phyloP scores from a whole-genome alignment of 2,329 filamentous ascomycete genomes.

The Dryadomyces quercus-mongolicae region DNA sequence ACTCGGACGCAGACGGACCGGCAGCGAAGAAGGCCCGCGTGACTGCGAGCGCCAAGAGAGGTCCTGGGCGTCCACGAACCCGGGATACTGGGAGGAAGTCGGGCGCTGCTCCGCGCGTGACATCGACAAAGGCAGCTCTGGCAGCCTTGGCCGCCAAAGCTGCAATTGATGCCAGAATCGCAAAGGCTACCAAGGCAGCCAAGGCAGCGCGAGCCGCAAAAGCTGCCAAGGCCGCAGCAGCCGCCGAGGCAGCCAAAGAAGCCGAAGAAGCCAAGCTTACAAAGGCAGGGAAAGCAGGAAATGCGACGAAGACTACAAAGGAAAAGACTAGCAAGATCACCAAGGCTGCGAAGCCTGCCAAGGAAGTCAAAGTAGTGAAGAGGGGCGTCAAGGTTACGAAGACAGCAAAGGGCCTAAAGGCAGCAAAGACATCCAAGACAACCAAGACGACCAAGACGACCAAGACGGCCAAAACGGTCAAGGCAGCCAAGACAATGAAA shows the following conservation, averaged over 20 bases:
- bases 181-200: conserved; percentile 17
- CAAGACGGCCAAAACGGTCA: background rate
- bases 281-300: background rate
- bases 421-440: conserved; percentile 1
- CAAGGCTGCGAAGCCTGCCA: conserved; percentile 10
- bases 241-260: background rate
- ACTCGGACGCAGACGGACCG: background rate
- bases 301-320: conserved; percentile 27
- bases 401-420: conserved; percentile 4
- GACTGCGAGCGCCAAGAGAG: background rate
- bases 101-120: background rate
- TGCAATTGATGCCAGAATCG: conserved; percentile 34
- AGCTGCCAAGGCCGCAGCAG: conserved; percentile 16
- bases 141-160: conserved; percentile 12
- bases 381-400: conserved; percentile 15
- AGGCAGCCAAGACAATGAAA: background rate
- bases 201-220: conserved; percentile 8
- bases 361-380: background rate
- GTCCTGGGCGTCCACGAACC: background rate
- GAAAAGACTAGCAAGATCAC: conserved; percentile 20
- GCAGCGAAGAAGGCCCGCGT: conserved; percentile 7
- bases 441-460: background rate
- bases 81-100: conserved; percentile 1
- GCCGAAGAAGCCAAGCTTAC: background rate
- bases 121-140: conserved; percentile 2